A percentile compares a stretch with the other conserved stretches of the same genome.
These are phyloP conservation scores for Alternaria incomplexa DNA, from an alignment of 2,329 filamentous ascomycete species.

Conservation along the genomic window DNA sequence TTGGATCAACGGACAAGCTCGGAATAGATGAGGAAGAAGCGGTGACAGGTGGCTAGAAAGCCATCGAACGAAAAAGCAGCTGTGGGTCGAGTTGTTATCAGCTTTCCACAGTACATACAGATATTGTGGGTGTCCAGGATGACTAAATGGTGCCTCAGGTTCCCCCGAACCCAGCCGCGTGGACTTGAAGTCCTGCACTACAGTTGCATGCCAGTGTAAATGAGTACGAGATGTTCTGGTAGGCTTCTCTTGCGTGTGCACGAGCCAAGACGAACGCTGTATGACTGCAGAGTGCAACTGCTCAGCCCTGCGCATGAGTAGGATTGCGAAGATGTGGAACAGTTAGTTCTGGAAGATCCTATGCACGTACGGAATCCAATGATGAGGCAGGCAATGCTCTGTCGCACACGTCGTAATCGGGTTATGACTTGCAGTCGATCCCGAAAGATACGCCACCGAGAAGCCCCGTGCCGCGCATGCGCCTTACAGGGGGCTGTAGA, in stretches of 20 bases:
- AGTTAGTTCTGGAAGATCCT: conserved; percentile 1
- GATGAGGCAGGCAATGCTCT: conserved; percentile 14
- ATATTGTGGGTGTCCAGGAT: not conserved
- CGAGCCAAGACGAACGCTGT: not conserved
- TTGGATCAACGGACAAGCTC: not conserved
- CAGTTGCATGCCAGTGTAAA: not conserved
- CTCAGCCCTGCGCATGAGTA: conserved; percentile 2
- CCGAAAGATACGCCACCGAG: conserved; percentile 10
- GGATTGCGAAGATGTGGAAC: not conserved
- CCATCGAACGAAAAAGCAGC: not conserved
- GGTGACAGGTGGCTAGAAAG: not conserved
- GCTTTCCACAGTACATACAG: not conserved
- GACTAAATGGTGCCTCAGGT: not conserved
- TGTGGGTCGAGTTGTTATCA: not conserved
- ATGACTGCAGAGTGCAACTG: not conserved
- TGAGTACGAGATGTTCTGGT: not conserved
- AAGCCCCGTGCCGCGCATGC: conserved; percentile 6
- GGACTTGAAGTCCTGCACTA: not conserved
- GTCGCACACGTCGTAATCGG: conserved; percentile 12
- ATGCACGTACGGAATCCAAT: conserved; percentile 4
- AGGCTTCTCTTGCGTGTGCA: not conserved
- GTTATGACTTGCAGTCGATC: conserved; percentile 17
- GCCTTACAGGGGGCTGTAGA: not conserved
- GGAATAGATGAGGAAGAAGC: not conserved
- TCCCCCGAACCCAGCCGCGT: not conserved